phyloP scores from a whole-genome alignment of 1,284 basidiomycete genomes.

The Neolentinus lepideus region DNA sequence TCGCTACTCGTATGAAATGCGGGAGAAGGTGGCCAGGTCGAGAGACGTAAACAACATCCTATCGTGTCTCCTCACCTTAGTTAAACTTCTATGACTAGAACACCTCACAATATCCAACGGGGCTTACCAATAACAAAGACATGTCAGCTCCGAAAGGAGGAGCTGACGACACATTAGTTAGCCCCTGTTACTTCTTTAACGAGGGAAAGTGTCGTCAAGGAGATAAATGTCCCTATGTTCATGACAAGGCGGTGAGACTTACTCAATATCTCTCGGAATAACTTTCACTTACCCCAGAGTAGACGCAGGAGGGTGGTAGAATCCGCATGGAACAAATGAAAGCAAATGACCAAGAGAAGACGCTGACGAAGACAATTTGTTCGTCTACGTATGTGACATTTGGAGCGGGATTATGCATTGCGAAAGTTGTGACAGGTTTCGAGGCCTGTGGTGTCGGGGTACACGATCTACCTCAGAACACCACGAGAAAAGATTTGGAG shows the following conservation, averaged over 20 bases:
- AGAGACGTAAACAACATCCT: background rate
- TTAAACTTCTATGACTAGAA: background rate
- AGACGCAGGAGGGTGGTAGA: background rate
- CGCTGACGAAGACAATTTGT: slow-evolving; percentile 32
- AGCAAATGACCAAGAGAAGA: slow-evolving; percentile 15
- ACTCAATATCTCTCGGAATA: background rate
- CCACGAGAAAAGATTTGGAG: slow-evolving; percentile 27
- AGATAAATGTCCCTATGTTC: background rate
- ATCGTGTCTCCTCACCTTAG: background rate
- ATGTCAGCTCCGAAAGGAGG: background rate
- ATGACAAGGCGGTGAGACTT: background rate
- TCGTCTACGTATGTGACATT: slow-evolving; percentile 40
- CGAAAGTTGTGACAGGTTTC: slow-evolving; percentile 36
- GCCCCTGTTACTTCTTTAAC: background rate
- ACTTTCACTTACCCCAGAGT: background rate
- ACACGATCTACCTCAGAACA: slow-evolving; percentile 31
- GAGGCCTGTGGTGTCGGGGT: slow-evolving; percentile 39
- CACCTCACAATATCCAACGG: background rate
- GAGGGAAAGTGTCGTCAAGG: background rate
- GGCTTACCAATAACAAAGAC: background rate
- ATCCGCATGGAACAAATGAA: background rate
- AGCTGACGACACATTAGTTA: background rate
- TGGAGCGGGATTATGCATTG: slow-evolving; percentile 37
- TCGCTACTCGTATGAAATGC: background rate
- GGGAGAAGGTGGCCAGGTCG: background rate